Evolutionary conservation across 768 basidiomycete species (phyloP).

Genomic region (Boletus fagicola): DNA sequence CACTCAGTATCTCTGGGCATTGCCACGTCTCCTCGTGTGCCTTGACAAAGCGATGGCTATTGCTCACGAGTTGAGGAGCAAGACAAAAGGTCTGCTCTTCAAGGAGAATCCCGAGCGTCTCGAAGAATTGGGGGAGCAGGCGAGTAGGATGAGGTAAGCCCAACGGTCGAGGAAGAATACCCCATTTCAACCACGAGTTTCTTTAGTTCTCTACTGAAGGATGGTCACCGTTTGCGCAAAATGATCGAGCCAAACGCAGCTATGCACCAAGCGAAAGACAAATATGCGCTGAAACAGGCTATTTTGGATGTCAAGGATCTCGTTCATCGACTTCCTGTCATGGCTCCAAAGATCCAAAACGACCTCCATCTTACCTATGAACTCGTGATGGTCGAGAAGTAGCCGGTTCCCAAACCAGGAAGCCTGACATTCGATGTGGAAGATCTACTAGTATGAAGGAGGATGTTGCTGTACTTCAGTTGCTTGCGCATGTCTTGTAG

Average conservation of each 20-base stretch:
- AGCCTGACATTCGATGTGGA: slow-evolving; percentile 30
- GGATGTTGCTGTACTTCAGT: neutral
- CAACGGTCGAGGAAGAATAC: neutral
- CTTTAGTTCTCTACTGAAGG: slow-evolving; percentile 30
- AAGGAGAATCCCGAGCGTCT: slow-evolving; percentile 35
- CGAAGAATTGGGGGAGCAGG: slow-evolving; percentile 32
- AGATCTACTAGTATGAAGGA: slow-evolving; percentile 5
- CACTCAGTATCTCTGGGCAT: slow-evolving; percentile 34
- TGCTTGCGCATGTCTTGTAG: slow-evolving; percentile 17
- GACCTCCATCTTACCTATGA: slow-evolving; percentile 34
- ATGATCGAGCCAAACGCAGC: slow-evolving; percentile 31
- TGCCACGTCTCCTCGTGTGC: slow-evolving; percentile 43
- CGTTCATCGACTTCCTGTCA: slow-evolving; percentile 24
- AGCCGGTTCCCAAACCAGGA: slow-evolving; percentile 9
- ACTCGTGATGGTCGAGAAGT: slow-evolving; percentile 31
- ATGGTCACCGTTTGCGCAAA: slow-evolving; percentile 28
- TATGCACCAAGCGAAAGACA: slow-evolving; percentile 29
- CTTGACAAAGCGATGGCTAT: slow-evolving; percentile 35
- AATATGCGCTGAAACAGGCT: slow-evolving; percentile 24
- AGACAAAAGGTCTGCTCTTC: slow-evolving; percentile 31
- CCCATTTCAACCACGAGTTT: neutral
- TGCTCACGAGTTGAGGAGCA: slow-evolving; percentile 30
- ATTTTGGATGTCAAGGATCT: slow-evolving; percentile 31
- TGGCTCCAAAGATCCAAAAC: slow-evolving; percentile 16
- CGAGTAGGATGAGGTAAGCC: slow-evolving; percentile 35